These are phyloP conservation scores for Gossypium schwendimanii DNA, from an alignment of 441 rosid genomes.

Conservation along the genomic window DNA sequence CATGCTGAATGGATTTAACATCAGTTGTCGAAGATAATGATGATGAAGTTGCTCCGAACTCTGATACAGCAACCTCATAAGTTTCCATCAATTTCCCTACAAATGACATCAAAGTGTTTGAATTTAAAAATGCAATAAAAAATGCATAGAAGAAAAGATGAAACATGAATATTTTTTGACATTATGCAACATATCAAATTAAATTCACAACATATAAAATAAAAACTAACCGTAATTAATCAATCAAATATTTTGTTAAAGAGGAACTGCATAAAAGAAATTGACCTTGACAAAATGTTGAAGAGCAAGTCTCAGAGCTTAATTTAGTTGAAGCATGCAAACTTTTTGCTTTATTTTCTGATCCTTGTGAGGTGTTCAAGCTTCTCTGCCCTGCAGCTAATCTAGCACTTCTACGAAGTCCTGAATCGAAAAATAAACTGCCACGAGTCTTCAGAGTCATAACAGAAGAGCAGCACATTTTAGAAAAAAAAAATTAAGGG, in stretches of 20 bases:
- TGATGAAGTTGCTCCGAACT: slow-evolving; percentile 23
- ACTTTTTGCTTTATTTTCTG: slow-evolving; percentile 27
- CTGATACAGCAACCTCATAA: slow-evolving; percentile 12
- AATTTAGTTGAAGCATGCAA: slow-evolving; percentile 34
- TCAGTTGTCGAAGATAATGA: slow-evolving; percentile 26
- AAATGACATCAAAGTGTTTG: slow-evolving; percentile 2
- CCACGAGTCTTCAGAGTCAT: slow-evolving; percentile 33
- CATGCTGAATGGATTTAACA: slow-evolving; percentile 34
- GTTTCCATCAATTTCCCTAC: slow-evolving; percentile 12
- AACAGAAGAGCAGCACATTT: slow-evolving; percentile 7
- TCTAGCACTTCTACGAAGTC: slow-evolving; percentile 50
- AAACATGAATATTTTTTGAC: not conserved
- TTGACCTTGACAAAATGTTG: slow-evolving; percentile 29
- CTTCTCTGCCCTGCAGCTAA: slow-evolving; percentile 42
- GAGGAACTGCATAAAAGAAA: slow-evolving; percentile 13
- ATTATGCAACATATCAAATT: not conserved
- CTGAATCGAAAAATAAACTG: slow-evolving; percentile 33
- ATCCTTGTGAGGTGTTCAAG: slow-evolving; percentile 23
- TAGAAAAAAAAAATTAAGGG: not conserved
- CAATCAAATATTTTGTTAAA: not conserved
- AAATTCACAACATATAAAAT: not conserved
- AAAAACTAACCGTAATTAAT: not conserved
- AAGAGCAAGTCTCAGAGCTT: slow-evolving; percentile 29
- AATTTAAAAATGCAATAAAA: not conserved
- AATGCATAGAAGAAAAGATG: not conserved